phyloP scores from a whole-genome alignment of 2,329 filamentous ascomycete genomes.

The Thielaviopsis euricoi region DNA sequence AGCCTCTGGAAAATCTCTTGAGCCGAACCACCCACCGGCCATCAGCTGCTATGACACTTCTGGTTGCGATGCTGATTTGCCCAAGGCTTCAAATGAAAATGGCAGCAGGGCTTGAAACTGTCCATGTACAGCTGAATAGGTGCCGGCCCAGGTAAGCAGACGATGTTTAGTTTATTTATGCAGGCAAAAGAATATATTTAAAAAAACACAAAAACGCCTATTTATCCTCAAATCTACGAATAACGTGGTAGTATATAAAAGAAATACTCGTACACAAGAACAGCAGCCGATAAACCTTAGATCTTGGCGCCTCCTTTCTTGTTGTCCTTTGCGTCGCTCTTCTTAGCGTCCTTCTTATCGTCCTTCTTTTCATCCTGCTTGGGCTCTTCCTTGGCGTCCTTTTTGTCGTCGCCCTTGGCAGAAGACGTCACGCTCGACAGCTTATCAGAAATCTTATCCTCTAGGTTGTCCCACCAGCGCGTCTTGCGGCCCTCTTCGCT shows the following conservation, averaged over 20 bases:
- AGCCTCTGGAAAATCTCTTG: not conserved
- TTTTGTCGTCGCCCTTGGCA: not conserved
- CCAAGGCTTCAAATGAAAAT: slow-evolving; percentile 9
- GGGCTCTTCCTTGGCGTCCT: not conserved
- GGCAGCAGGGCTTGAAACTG: not conserved
- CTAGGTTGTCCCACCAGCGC: slow-evolving; percentile 21
- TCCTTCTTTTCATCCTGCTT: not conserved
- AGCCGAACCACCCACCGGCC: slow-evolving; percentile 22
- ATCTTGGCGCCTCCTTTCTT: not conserved
- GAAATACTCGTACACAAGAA: not conserved
- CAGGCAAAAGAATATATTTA: not conserved
- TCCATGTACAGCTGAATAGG: slow-evolving; percentile 22
- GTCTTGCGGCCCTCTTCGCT: slow-evolving; percentile 26
- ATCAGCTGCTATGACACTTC: slow-evolving; percentile 8
- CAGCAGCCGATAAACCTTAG: not conserved
- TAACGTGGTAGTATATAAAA: not conserved
- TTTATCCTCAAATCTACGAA: not conserved
- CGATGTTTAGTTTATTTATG: not conserved
- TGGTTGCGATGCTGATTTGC: not conserved
- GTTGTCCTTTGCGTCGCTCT: not conserved
- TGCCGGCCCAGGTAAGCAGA: slow-evolving; percentile 23
- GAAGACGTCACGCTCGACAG: slow-evolving; percentile 4
- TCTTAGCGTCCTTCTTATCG: not conserved
- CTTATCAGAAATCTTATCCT: slow-evolving; percentile 12
- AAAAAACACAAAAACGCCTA: not conserved